Base-by-base conservation (phyloP, 164 flowering plant genomes). In the Pachysandra terminalis region DNA sequence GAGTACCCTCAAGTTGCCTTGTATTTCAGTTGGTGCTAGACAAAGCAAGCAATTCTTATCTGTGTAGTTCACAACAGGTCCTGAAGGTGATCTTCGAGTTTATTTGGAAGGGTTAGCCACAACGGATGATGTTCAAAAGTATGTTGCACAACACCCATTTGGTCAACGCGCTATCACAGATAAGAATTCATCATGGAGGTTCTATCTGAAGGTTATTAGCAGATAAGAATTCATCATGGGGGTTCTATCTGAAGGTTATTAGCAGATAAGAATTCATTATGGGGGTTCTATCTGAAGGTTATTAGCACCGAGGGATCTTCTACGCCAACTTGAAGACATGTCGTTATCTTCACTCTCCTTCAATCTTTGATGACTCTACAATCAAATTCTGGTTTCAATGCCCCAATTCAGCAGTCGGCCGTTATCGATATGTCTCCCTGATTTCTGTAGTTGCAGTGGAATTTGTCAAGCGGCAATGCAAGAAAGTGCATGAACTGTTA, bases 71-170 rank as follows among this genome's bases (percentile, higher is more conserved):
- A 3, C 48, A 61, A 61, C 84, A 93, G 97, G 93, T 25, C 72
- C 73, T n/a, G 93, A 83, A 28, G 98, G 98, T 48, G 87, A 87
- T 70, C 75, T 94, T 69, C 86, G 90, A 21, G 85, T 78, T 54
- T 91, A 90, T 82, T 68, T 94, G 59, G 90, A 85, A 74, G 75
- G 65, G 15, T 68, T 94, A 51, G 82, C 80, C 21, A 68, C 12
- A 41, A 81, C 85, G 51, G 89, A 81, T 13, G 72, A 86, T 71
- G 80, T 88, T 57, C 91, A 74, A 68, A 68, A 75, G 23, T 88
- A 82, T 73, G 84, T 94, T 14, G 75, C 80, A 73, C 73, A 77
- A 68, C 77, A 87, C 59, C 91, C 91, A 51, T 91, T 90, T 77
- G 98, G 98, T 35, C 98, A 90, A 78, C 70, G 73, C 22, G 75